Evolutionary conservation across 805 yeast species (phyloP).

Genomic region (Jamesozyma jinghongensis): DNA sequence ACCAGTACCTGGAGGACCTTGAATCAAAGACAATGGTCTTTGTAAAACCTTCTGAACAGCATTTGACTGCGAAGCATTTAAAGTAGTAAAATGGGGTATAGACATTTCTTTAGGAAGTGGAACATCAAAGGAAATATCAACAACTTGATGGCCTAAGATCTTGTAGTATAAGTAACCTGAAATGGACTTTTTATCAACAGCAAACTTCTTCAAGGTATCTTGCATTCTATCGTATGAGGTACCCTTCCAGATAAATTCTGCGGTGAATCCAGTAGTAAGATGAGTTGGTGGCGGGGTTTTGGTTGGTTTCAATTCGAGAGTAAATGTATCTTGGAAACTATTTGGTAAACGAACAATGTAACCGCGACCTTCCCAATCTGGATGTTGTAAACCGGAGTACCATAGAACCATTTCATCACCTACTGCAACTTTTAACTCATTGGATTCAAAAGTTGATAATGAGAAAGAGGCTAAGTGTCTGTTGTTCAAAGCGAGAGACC

Average conservation of each 20-base stretch:
- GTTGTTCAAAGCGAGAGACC: conserved; percentile 63
- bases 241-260: conserved; percentile 86
- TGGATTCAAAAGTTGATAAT: conserved; percentile 56
- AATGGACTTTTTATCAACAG: conserved; percentile 57
- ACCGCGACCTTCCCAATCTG: conserved; percentile 68
- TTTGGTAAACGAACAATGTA: conserved; percentile 64
- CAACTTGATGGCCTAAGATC: conserved; percentile 71
- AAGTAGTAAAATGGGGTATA: conserved; percentile 54
- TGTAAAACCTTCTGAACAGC: conserved; percentile 65
- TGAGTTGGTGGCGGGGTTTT: conserved; percentile 43
- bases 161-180: conserved; percentile 68
- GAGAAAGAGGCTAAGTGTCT: conserved; percentile 61
- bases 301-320: conserved; percentile 51
- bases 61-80: conserved; percentile 69
- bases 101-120: conserved; percentile 54
- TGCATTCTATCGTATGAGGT: conserved; percentile 79
- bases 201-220: conserved; percentile 61
- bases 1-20: conserved; percentile 97
- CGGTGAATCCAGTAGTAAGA: conserved; percentile 58
- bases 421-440: conserved; percentile 60
- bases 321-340: conserved; percentile 55
- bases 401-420: conserved; percentile 76
- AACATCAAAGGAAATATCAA: conserved; percentile 50
- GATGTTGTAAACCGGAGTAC: conserved; percentile 47
- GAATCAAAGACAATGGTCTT: conserved; percentile 71